Conservation (phyloP, 2,329 filamentous ascomycete genomes). For the Rutstroemia sp. region DNA sequence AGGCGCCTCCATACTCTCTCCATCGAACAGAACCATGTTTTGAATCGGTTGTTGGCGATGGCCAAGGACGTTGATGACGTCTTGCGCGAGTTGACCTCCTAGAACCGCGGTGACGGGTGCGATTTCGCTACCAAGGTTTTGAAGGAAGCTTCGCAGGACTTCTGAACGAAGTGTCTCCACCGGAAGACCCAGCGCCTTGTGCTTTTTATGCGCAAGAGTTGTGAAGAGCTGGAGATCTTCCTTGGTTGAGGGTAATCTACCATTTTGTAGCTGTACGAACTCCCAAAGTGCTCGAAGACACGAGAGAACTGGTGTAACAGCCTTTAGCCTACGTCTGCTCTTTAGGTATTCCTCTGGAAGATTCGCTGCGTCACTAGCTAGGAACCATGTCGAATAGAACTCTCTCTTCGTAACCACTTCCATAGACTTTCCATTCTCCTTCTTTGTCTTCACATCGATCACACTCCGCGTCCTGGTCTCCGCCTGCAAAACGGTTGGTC, state of each 20-base stretch:
- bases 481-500: constrained; percentile 48
- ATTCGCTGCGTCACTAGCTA: constrained; percentile 70
- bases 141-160: constrained; percentile 75
- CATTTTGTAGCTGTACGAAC: constrained; percentile 56
- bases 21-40: constrained; percentile 89
- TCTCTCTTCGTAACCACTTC: constrained; percentile 92
- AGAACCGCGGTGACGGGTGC: constrained; percentile 83
- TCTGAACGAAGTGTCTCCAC: constrained; percentile 59
- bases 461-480: constrained; percentile 77
- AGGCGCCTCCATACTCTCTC: constrained; percentile 67
- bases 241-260: constrained; percentile 47
- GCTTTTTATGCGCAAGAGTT: constrained; percentile 66
- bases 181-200: constrained; percentile 66
- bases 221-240: constrained; percentile 73
- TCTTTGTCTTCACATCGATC: constrained; percentile 62
- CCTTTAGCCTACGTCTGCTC: constrained; percentile 60
- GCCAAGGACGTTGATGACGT: constrained; percentile 93
- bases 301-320: constrained; percentile 77
- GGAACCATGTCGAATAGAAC: constrained; percentile 76
- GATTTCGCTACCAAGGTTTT: constrained; percentile 78
- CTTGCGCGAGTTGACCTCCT: constrained; percentile 85
- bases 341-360: constrained; percentile 63
- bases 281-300: constrained; percentile 88
- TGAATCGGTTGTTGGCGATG: constrained; percentile 90
- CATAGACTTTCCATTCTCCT: constrained; percentile 61